Evolutionary conservation across 345 rosid species (phyloP).

Genomic region (Sonneratia alba): DNA sequence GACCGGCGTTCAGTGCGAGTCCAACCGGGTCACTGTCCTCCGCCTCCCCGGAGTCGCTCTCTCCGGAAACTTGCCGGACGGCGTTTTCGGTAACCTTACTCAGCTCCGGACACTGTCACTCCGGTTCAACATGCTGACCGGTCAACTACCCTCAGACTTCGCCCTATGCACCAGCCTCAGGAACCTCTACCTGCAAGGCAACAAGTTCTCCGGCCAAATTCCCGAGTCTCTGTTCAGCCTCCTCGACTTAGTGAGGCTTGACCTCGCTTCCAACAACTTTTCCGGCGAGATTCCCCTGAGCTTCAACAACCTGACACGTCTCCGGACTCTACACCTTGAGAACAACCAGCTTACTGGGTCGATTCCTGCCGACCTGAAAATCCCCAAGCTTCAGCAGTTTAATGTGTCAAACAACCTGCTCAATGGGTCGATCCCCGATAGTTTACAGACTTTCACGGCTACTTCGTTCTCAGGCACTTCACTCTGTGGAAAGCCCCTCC

Average conservation of each 20-base stretch:
- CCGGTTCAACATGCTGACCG: conserved; percentile 32
- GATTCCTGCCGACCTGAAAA: conserved; percentile 18
- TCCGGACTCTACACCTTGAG: conserved; percentile 26
- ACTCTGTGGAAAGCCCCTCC: conserved; percentile 75
- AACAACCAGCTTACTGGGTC: conserved; percentile 26
- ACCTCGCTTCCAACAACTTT: conserved; percentile 28
- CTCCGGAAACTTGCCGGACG: conserved; percentile 26
- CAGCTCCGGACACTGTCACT: conserved; percentile 32
- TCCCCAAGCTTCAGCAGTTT: conserved; percentile 47
- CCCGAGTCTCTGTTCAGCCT: conserved; percentile 24
- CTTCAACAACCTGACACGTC: conserved; percentile 19
- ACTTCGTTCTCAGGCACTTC: conserved; percentile 61
- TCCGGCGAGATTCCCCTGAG: conserved; percentile 22
- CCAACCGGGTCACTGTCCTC: conserved; percentile 22
- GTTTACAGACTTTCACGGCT: conserved; percentile 28
- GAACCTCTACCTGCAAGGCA: conserved; percentile 40
- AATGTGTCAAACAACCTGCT: conserved; percentile 69
- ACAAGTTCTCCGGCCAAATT: conserved; percentile 32
- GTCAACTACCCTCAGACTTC: conserved; percentile 33
- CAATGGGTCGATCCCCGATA: conserved; percentile 69
- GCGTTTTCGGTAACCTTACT: conserved; percentile 30
- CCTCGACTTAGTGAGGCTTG: conserved; percentile 22
- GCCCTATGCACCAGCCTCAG: conserved; percentile 22
- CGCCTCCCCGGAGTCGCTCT: conserved; percentile 34
- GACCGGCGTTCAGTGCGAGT: conserved; percentile 29